Conservation (phyloP, 805 yeast genomes). For the Saccharomycopsis fermentans region DNA sequence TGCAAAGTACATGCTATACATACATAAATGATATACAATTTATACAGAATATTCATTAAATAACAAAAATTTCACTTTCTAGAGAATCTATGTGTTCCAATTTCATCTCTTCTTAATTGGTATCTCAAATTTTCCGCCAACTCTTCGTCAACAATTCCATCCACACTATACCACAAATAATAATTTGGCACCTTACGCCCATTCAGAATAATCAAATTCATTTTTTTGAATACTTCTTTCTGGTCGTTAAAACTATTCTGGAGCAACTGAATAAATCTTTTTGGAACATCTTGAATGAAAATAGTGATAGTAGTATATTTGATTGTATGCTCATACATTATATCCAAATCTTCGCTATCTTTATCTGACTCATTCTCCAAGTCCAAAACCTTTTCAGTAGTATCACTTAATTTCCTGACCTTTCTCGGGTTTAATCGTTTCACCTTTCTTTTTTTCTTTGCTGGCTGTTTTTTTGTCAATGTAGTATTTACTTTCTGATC, state of each 20-base stretch:
- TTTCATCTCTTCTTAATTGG: slow-evolving; percentile 46
- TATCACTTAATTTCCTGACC: slow-evolving; percentile 10
- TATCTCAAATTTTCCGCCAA: slow-evolving; percentile 55
- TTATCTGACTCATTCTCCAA: background rate
- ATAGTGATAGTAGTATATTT: slow-evolving; percentile 54
- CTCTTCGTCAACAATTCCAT: slow-evolving; percentile 59
- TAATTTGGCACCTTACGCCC: slow-evolving; percentile 55
- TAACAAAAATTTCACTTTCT: background rate
- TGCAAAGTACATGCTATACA: no score
- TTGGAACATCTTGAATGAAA: slow-evolving; percentile 54
- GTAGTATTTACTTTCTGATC: slow-evolving; percentile 9
- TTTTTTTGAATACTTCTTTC: slow-evolving; percentile 45
- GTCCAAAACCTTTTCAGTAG: slow-evolving; percentile 7
- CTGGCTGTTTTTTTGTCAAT: slow-evolving; percentile 18
- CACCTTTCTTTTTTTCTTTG: slow-evolving; percentile 15
- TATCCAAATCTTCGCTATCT: slow-evolving; percentile 13
- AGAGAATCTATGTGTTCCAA: slow-evolving; percentile 15
- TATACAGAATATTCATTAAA: no score
- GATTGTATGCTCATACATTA: slow-evolving; percentile 16
- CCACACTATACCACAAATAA: slow-evolving; percentile 77
- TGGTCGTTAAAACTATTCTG: slow-evolving; percentile 51
- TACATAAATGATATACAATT: no score
- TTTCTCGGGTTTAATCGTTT: slow-evolving; percentile 18
- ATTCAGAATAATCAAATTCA: slow-evolving; percentile 48
- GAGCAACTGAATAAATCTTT: slow-evolving; percentile 52